These are phyloP conservation scores for Penicillium sp. DNA, from an alignment of 2,329 filamentous ascomycete genomes.

Conservation along the genomic window DNA sequence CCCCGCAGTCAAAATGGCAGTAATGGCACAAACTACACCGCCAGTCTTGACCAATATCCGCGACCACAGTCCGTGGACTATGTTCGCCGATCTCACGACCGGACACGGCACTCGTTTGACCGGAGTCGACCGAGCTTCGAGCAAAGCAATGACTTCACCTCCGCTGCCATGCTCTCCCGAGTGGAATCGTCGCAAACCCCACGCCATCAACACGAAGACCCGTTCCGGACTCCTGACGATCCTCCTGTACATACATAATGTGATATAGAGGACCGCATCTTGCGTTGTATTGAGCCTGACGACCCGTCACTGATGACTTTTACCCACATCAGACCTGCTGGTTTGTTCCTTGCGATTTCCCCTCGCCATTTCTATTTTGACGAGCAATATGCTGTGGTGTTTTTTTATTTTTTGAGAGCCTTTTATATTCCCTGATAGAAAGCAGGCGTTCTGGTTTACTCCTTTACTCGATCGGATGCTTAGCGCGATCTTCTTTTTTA, in stretches of 20 bases:
- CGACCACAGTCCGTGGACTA: conserved; percentile 62
- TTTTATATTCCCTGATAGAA: conserved; percentile 42
- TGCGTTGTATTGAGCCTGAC: conserved; percentile 28
- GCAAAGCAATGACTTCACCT: conserved; percentile 85
- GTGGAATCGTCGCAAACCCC: conserved; percentile 66
- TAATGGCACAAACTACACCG: conserved; percentile 87
- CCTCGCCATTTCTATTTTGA: conserved; percentile 16
- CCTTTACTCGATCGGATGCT: conserved; percentile 29
- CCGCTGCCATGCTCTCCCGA: conserved; percentile 76
- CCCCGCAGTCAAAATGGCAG: conserved; percentile 84
- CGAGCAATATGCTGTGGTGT: conserved; percentile 24
- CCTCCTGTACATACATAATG: conserved; percentile 28
- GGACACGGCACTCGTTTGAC: conserved; percentile 83
- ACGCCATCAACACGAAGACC: conserved; percentile 31
- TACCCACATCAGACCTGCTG: conserved; percentile 33
- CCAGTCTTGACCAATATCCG: conserved; percentile 45
- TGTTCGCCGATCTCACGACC: conserved; percentile 73
- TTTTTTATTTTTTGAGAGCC: conserved; percentile 27
- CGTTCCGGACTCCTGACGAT: conserved; percentile 35
- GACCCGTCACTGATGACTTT: conserved; percentile 27
- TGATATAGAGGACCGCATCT: conserved; percentile 27
- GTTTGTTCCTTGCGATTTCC: conserved; percentile 23
- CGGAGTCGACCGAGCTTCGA: conserved; percentile 80
- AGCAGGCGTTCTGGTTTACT: conserved; percentile 38
- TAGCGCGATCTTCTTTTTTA: conserved; percentile 26